These are phyloP conservation scores for Ceratocystis cacaofunesta DNA, from an alignment of 2,329 filamentous ascomycete species.

Conservation along the genomic window DNA sequence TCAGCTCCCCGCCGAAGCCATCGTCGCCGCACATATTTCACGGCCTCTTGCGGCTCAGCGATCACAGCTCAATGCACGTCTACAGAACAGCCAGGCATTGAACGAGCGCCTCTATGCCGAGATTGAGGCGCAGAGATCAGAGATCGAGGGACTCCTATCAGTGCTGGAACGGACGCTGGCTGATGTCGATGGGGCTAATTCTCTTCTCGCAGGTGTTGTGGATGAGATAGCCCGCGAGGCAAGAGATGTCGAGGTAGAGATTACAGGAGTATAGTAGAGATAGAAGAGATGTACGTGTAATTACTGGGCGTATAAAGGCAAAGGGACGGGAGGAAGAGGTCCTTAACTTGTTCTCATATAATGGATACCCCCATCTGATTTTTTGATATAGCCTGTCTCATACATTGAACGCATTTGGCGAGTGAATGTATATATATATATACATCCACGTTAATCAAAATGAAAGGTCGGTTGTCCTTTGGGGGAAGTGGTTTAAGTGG, in stretches of 20 bases:
- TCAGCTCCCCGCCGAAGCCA: slow-evolving; percentile 35
- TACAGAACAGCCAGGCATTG: slow-evolving; percentile 41
- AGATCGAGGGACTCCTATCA: slow-evolving; percentile 37
- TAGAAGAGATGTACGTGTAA: too few species aligned
- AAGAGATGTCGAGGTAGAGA: slow-evolving; percentile 30
- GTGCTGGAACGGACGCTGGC: slow-evolving; percentile 36
- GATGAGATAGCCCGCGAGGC: slow-evolving; percentile 37
- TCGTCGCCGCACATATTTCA: slow-evolving; percentile 41
- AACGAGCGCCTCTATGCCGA: slow-evolving; percentile 40
- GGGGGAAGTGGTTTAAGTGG: too few species aligned
- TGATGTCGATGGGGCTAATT: slow-evolving; percentile 40
- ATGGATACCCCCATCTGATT: neutral
- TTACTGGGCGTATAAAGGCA: neutral
- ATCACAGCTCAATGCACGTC: slow-evolving; percentile 39
- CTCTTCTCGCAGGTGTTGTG: slow-evolving; percentile 32
- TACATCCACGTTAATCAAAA: neutral
- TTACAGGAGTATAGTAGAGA: slow-evolving; percentile 21
- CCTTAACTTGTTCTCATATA: neutral
- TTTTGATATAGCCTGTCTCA: neutral
- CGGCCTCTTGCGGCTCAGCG: slow-evolving; percentile 39
- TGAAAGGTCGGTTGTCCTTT: too few species aligned
- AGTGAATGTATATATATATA: neutral
- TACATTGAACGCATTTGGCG: neutral
- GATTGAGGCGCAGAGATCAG: slow-evolving; percentile 37
- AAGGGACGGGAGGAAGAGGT: neutral